Base-by-base conservation (phyloP, 2,329 filamentous ascomycete species). In the Grosmannia huntii region DNA sequence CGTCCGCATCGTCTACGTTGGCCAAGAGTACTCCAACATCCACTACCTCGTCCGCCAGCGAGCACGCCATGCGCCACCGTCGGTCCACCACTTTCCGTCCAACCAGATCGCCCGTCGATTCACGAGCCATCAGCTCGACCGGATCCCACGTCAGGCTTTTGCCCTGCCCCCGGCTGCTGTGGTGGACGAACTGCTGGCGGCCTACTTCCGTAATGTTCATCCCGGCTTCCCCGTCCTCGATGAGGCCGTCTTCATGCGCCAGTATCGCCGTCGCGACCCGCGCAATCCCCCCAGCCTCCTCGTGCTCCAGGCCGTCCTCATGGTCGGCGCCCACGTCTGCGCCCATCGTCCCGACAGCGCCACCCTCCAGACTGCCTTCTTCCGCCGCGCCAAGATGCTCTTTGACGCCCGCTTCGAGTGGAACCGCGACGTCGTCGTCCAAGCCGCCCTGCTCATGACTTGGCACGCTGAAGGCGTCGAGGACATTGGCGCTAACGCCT, bases 191-290 rank as follows among this genome's bases (percentile, higher is more conserved):
- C 69, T 81, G 12, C 70, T 82, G 5, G 67, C 72, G 9, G 75
- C 77, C 14, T 97, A 90, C 69, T 97, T 97, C 70, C 76, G 79
- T 36, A 85, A 96, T 65, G 87, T 96, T 41, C 92, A 97, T 67
- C 90, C 90, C 0, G 96, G 96, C 65, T 85, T 94, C 3, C 92
- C 92, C 0, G 90, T 96, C 3, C 75, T 97, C 57, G 90, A 94
- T 72, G 88, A 89, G 66, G 75, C 81, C 1, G 78, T 86, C 48
- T 87, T 97, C 65, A 94, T 94, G 66, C 84, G 89, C 51, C 90
- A 96, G 72, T 97, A 62, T 41, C 1, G 81, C 78, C 64, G 81
- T 79, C 59, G 72, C 74, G 7, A 74, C 79, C 48, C 92, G 90
- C 83, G 87, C 59, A 84, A 83, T 23, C 82, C 86, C 0, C 90